Evolutionary conservation across 306 rosid genomes (phyloP), one percentile per base, ranked within the genome.

Genomic region (Lablab purpureus): DNA sequence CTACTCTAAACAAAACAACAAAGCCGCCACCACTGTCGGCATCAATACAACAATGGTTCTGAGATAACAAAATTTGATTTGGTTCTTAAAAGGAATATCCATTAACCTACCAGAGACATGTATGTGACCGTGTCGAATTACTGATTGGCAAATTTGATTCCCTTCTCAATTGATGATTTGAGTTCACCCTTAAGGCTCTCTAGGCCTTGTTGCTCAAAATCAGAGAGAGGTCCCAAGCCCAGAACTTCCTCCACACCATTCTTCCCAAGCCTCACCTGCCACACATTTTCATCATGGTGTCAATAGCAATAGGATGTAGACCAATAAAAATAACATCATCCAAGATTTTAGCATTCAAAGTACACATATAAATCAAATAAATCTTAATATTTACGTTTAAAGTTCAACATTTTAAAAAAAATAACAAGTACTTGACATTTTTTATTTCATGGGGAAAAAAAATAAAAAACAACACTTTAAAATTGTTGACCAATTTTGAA

Each of bases 261-360:
- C 92, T 90, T 92, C 73, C 99, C 99, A 19, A 95, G 93, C 59
- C 92, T 86, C 84, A 95, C 99, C 99, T 95, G 89, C 52, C 79
- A 81, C 80, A 69, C 13, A 68, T 18, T 40, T 37, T 64, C 51
- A 25, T 27, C 22, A 65, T 50, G 21, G 27, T 41, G 27, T 69
- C 68, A 50, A 50, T 46, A 2, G 1, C 19, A 58, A 58, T 25
- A 13, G 7, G 49, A 19, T 10, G 49, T 19, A 6, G 2, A 69
- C 28, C 34, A 12, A 69, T 34, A 6, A 34, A 6, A 34, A 34
- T 34, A 34, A 34, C 40, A 5, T 6, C 8, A 34, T 34, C 1
- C 6, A 34, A 7, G 2, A 7, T 37, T 37, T 37, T 37, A 9
- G 8, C 43, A 37, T 37, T 37, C 11, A 37, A 37, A 37, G 1